phyloP scores from a whole-genome alignment of 768 basidiomycete species.

The Lanmaoa rubissima region DNA sequence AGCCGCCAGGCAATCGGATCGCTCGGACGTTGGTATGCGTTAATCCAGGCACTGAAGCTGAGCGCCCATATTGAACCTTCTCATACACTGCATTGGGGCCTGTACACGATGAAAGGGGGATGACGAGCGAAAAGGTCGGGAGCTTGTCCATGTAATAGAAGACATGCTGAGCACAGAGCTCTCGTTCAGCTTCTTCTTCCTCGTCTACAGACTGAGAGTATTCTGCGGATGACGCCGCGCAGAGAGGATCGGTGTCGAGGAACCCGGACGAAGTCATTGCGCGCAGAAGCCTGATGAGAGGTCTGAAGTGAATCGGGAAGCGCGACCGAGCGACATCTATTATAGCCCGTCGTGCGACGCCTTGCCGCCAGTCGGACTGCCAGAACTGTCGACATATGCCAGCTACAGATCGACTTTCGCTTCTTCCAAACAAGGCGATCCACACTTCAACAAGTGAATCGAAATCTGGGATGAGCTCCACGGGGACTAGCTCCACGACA shows the following conservation, averaged over 20 bases:
- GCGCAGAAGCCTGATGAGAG: constrained; percentile 69
- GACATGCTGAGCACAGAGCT: constrained; percentile 64
- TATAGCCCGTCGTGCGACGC: constrained; percentile 69
- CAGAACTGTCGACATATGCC: constrained; percentile 82
- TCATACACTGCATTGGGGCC: constrained; percentile 76
- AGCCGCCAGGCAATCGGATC: constrained; percentile 74
- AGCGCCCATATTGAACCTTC: constrained; percentile 54
- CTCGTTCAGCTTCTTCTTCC: constrained; percentile 46
- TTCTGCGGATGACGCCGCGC: constrained; percentile 42
- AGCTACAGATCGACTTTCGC: constrained; percentile 56
- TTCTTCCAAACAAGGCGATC: constrained; percentile 77
- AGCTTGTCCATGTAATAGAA: constrained; percentile 75
- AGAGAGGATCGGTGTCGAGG: constrained; percentile 69
- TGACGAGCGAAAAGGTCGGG: constrained; percentile 70
- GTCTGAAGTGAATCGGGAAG: constrained; percentile 77
- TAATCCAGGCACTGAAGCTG: constrained; percentile 46
- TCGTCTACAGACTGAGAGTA: constrained; percentile 39
- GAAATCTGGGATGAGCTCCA: constrained; percentile 78
- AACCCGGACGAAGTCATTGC: constrained; percentile 77
- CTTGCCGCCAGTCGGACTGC: constrained; percentile 70
- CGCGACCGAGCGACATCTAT: constrained; percentile 80
- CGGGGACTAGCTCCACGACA: constrained; percentile 67
- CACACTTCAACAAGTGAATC: constrained; percentile 71
- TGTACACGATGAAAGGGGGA: constrained; percentile 58
- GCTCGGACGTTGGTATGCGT: constrained; percentile 66